Evolutionary conservation across 768 basidiomycete species (phyloP), one percentile per base, ranked within the genome.

Genomic region (Lactifluus volemus): DNA sequence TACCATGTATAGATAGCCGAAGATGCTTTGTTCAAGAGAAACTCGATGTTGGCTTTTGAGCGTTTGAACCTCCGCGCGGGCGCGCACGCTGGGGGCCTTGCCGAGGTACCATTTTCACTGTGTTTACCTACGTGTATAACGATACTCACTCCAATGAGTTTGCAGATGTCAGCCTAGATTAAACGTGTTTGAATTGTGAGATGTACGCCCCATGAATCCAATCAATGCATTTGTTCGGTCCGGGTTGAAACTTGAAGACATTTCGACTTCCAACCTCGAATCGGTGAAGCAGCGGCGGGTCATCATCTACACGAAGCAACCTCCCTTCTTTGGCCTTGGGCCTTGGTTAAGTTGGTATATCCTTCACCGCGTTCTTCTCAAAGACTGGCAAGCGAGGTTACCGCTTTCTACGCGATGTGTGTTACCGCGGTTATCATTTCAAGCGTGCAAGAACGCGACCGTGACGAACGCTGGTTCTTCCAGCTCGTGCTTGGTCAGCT

Each of bases 391-490:
- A 1, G 8, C 36, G 4, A 8, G 3, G 50, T 57, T 2, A 48
- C 60, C n/a, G 2, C 5, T 10, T 62, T 58, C 41, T 53, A 49
- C 50, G 51, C 56, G 3, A 30, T 53, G 49, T 62, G 56, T 21
- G 45, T 36, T 11, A 50, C 48, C 10, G 21, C 51, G 0, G 32
- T 41, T 29, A 57, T 47, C 5, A 52, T 53, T 7, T 38, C 47
- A 30, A 32, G 2, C 2, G 29, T 53, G 2, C 61, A 19, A 21
- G 60, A 56, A 4, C 50, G 15, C 38, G 61, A 25, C 25, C 25
- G 2, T 25, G 25, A 62, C 12, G 47, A 57, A 14, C 30, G 45
- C 21, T 57, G 55, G 55, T 34, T 29, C 25, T 34, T 29, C 14
- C 25, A 53, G 17, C 55, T 62, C 9, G 51, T 39, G 4, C 41